These are phyloP conservation scores for Oemleria cerasiformis DNA, from an alignment of 306 rosid genomes.

Conservation along the genomic window DNA sequence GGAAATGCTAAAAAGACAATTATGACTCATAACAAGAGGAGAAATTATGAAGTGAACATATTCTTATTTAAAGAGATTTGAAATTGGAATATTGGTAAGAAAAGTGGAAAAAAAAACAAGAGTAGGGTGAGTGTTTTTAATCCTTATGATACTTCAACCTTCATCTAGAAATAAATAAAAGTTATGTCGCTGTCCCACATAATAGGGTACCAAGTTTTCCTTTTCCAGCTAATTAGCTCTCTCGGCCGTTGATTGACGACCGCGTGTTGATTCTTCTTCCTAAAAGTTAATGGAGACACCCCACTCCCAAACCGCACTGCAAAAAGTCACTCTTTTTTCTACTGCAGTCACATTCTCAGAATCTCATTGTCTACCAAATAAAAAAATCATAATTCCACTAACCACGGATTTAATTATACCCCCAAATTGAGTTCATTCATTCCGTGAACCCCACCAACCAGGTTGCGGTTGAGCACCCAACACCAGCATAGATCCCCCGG, in stretches of 20 bases:
- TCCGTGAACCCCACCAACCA: conserved; percentile 21
- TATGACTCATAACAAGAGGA: no score
- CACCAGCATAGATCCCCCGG: conserved; percentile 13
- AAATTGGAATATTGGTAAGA: no score
- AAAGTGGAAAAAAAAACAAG: no score
- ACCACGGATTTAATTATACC: conserved; percentile 10
- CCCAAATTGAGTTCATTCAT: conserved; percentile 9
- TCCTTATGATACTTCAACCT: background rate
- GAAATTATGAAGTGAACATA: no score
- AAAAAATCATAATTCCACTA: background rate
- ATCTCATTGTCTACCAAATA: background rate
- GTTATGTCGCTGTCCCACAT: background rate
- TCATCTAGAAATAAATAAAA: no score
- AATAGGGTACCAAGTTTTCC: background rate
- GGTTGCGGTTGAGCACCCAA: background rate
- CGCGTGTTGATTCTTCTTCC: conserved; percentile 15
- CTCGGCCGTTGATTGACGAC: background rate
- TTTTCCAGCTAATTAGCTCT: conserved; percentile 2
- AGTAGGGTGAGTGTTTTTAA: background rate
- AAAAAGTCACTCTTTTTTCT: background rate
- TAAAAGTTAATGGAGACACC: background rate
- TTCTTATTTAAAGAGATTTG: no score
- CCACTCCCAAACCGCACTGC: background rate
- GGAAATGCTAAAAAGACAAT: no score
- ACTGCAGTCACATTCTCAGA: background rate